Evolutionary conservation across 2,329 filamentous ascomycete species (phyloP), one percentile per base, ranked within the genome.

Genomic region (Dactylonectria estremocensis): DNA sequence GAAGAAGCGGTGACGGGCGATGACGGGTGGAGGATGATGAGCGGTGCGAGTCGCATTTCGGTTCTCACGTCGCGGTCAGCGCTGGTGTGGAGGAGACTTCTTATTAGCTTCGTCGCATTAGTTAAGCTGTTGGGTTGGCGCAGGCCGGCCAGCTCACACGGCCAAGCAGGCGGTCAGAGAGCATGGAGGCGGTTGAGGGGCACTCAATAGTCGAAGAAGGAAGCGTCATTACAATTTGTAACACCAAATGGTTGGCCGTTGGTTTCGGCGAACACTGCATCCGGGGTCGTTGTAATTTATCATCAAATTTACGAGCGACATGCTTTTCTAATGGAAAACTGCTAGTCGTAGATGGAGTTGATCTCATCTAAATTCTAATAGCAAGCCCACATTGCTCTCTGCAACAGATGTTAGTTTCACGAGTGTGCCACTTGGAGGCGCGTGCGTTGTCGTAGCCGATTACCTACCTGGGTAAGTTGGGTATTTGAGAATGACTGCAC

Each of bases 1-100:
- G 24, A 67, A 67, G 43, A 67, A 46, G 60, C 65, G 65, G 65
- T 67, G 65, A 64, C 50, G 61, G 35, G 56, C 35, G 52, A 63
- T 35, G 50, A 53, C 31, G 50, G 50, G 50, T 35, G 50, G 22
- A 53, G 50, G 50, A n/a, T 53, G 50, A 35, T n/a, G 50, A 53
- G 31, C 28, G 22, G 24, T n/a, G n/a, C n/a, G n/a, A n/a, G n/a
- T 18, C 53, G 24, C 31, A 57, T 64, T 22, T 46, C 57, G 50
- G 50, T 40, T 58, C 53, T 28, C 24, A 7, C 4, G 24, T 28
- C 24, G 61, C 14, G 16, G 43, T 46, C 45, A 50, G 57, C 22
- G 24, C 31, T 54, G 58, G 48, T 13, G n/a, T 24, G 40, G 50
- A 55, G 16, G 11, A 18, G 11, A 18, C 11, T 61, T 61, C 13